phyloP scores from a whole-genome alignment of 352 stramenopile species.

The Globisporangium iwayamae region DNA sequence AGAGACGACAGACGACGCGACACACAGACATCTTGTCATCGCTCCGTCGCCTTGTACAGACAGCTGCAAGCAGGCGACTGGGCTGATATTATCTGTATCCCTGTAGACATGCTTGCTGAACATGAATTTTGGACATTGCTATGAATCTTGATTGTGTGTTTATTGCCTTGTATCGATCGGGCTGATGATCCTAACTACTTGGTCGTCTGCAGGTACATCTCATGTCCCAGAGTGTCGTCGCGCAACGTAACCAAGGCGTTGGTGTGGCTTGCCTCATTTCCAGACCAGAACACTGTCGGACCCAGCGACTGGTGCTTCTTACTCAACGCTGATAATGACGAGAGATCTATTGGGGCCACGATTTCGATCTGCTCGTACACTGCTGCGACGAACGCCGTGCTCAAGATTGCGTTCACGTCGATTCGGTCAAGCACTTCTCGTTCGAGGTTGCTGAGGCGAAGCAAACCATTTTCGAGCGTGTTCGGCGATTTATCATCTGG shows the following conservation, averaged over 20 bases:
- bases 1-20: neutral
- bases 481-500: neutral
- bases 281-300: constrained; percentile 1
- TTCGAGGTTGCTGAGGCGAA: neutral
- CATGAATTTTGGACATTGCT: neutral
- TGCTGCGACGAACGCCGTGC: constrained; percentile 30
- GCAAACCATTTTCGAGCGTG: neutral
- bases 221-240: neutral
- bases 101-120: neutral
- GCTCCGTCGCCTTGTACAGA: no score
- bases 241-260: neutral
- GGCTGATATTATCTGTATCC: neutral
- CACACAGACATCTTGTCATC: neutral
- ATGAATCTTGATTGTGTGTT: neutral
- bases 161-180: no score
- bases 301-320: neutral
- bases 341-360: constrained; percentile 9
- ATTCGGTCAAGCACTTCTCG: neutral
- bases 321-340: neutral
- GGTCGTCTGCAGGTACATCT: constrained; percentile 1
- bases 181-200: neutral
- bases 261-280: neutral
- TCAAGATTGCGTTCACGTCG: constrained; percentile 22
- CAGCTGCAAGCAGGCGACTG: no score
- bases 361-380: constrained; percentile 42